A percentile compares a stretch with the other conserved stretches of the same genome.
Evolutionary conservation across 441 rosid genomes (phyloP).

Genomic region (Eruca vesicaria): DNA sequence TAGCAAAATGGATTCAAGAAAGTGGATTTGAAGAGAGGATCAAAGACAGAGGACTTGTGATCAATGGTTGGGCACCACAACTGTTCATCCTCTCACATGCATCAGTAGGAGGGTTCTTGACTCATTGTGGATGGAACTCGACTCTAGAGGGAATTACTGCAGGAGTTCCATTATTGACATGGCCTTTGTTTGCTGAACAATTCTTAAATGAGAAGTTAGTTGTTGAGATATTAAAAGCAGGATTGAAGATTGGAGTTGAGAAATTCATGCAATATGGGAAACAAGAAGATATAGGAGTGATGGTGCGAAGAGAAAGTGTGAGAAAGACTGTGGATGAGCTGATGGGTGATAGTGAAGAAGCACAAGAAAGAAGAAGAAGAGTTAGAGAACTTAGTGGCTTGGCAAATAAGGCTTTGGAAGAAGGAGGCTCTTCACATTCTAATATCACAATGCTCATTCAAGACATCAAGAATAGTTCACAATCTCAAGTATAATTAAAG

Average conservation of each 20-base stretch:
- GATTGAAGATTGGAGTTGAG: conserved; percentile 37
- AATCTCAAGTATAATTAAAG: background rate
- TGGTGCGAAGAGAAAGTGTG: conserved; percentile 23
- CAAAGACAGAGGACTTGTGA: conserved; percentile 37
- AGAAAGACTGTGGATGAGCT: conserved; percentile 29
- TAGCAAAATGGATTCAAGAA: conserved; percentile 36
- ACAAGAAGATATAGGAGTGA: conserved; percentile 40
- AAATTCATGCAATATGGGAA: conserved; percentile 18
- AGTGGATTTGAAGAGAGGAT: conserved; percentile 36
- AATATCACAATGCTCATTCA: conserved; percentile 37
- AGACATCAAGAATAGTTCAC: conserved; percentile 28
- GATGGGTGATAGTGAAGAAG: conserved; percentile 31
- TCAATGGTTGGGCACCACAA: conserved; percentile 49
- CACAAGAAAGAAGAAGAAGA: conserved; percentile 32
- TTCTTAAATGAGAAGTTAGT: conserved; percentile 41
- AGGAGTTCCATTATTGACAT: conserved; percentile 41
- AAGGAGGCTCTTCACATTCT: conserved; percentile 52
- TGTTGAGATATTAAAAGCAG: conserved; percentile 34
- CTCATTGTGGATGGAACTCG: conserved; percentile 51
- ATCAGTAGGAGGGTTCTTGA: conserved; percentile 43
- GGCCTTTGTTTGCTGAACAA: conserved; percentile 44
- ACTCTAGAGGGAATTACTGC: conserved; percentile 37
- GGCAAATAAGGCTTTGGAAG: conserved; percentile 45
- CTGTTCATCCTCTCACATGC: conserved; percentile 40
- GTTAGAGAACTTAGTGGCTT: conserved; percentile 30